Evolutionary conservation across 805 yeast genomes (phyloP), one percentile per base, ranked within the genome.

Genomic region (Starmerella bombi): DNA sequence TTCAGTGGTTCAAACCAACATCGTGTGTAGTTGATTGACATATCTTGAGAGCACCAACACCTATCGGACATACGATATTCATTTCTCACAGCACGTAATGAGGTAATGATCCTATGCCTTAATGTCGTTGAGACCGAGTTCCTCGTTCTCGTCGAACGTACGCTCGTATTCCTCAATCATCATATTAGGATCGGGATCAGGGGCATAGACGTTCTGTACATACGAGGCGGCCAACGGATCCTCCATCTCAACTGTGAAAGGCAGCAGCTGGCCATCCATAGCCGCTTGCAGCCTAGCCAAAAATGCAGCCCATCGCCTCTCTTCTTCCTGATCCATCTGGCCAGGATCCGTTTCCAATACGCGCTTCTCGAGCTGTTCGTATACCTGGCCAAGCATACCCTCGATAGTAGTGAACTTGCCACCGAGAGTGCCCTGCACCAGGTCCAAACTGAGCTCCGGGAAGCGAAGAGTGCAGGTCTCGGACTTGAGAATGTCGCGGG

Each of bases 181-280:
- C 97, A 91, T 91, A 59, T 88, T 83, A 50, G 99, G 99, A 63
- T 91, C 99, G 32, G 74, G 73, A 63, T 91, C 99, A 21, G 99
- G 99, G 27, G 99, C 99, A 57, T 86, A 91, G n/a, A 88, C 91
- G 58, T 91, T 91, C 63, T 91, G 99, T 48, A 91, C 80, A 56
- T 91, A 91, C 0, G 95, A 84, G 4, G 93, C 79, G 16, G 96
- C 94, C 54, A 91, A 64, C 5, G 99, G 98, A 62, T 91, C 99
- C 49, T 77, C 85, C 93, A 91, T 80, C 32, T 73, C 59, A 27
- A 91, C 70, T 1, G 96, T 88, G 63, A 91, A 86, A 9, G 55
- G 54, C 42, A 78, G 74, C 34, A 74, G 65, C 49, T 80, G 75
- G 34, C 97, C 98, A 21, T 71, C 80, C 40, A 79, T 66, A 12